Percentiles rank a stretch among this genome's conserved stretches.
Conservation (phyloP, 2,329 filamentous ascomycete genomes). For the Penicillium occitanis region DNA sequence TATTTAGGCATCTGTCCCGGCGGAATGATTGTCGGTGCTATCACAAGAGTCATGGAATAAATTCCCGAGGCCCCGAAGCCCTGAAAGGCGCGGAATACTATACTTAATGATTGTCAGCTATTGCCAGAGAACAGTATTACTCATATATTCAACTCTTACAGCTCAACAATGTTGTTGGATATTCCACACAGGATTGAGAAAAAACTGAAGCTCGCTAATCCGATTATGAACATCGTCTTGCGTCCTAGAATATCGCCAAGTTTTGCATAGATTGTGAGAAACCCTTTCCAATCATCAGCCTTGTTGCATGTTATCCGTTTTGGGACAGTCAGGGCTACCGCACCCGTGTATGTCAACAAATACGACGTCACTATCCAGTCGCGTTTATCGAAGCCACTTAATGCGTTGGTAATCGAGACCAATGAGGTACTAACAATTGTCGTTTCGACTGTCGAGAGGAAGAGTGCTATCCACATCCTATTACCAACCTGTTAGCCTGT, state of each 20-base stretch:
- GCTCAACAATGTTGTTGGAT: conserved; percentile 32
- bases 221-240: conserved; percentile 40
- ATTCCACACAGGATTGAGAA: conserved; percentile 45
- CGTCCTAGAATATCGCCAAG: conserved; percentile 50
- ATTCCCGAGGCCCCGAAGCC: conserved; percentile 30
- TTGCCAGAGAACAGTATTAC: neutral
- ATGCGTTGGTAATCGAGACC: conserved; percentile 45
- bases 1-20: conserved; percentile 21
- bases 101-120: conserved; percentile 17
- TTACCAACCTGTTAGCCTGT: neutral
- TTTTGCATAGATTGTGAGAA: conserved; percentile 47
- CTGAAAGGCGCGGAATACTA: conserved; percentile 32
- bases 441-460: conserved; percentile 51
- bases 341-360: conserved; percentile 52
- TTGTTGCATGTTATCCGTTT: neutral
- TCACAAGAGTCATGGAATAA: conserved; percentile 27
- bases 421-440: conserved; percentile 55
- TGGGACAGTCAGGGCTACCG: neutral
- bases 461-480: conserved; percentile 33
- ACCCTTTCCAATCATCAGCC: conserved; percentile 28
- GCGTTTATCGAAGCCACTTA: conserved; percentile 39
- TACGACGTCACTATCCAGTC: conserved; percentile 53
- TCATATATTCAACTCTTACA: conserved; percentile 26
- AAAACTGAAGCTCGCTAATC: conserved; percentile 41
- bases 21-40: conserved; percentile 26